Evolutionary conservation across 2,329 filamentous ascomycete genomes (phyloP).

Genomic region (Endocalyx cinctus): DNA sequence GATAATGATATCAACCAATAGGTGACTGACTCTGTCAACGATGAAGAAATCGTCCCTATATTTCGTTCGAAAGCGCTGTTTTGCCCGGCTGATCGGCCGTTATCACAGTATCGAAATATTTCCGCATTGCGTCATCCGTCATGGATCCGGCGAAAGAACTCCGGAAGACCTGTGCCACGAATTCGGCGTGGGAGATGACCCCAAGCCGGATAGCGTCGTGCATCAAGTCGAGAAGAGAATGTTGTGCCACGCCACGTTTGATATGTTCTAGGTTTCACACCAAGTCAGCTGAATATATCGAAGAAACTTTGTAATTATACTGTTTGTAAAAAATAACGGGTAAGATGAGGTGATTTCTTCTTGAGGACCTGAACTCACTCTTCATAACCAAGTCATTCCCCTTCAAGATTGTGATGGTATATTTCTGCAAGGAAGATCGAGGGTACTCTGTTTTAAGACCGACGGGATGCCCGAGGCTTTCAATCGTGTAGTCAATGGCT

Average conservation of each 20-base stretch:
- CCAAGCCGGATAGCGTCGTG: constrained; percentile 22
- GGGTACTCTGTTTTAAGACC: constrained; percentile 22
- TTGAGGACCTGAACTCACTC: constrained; percentile 12
- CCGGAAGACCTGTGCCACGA: constrained; percentile 18
- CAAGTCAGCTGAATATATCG: no score
- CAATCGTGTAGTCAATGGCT: constrained; percentile 23
- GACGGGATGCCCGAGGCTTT: constrained; percentile 21
- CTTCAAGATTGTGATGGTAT: constrained; percentile 24
- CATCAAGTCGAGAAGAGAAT: constrained; percentile 20
- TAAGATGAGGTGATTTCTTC: background rate
- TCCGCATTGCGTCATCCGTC: constrained; percentile 19
- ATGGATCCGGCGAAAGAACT: constrained; percentile 18
- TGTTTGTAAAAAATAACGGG: no score
- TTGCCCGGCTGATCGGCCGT: constrained; percentile 4
- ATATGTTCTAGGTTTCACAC: constrained; percentile 16
- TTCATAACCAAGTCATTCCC: constrained; percentile 18
- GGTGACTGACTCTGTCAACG: no score
- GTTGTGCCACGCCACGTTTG: constrained; percentile 21
- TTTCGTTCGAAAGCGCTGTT: constrained; percentile 12
- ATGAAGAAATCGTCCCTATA: no score
- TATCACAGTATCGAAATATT: constrained; percentile 19
- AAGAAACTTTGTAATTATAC: no score
- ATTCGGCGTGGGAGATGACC: constrained; percentile 21
- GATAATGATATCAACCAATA: no score
- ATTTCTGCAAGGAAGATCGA: constrained; percentile 16